A percentile compares a stretch with the other conserved stretches of the same genome.
phyloP scores from a whole-genome alignment of 208 protist genomes.

The Leishmania mexicana region DNA sequence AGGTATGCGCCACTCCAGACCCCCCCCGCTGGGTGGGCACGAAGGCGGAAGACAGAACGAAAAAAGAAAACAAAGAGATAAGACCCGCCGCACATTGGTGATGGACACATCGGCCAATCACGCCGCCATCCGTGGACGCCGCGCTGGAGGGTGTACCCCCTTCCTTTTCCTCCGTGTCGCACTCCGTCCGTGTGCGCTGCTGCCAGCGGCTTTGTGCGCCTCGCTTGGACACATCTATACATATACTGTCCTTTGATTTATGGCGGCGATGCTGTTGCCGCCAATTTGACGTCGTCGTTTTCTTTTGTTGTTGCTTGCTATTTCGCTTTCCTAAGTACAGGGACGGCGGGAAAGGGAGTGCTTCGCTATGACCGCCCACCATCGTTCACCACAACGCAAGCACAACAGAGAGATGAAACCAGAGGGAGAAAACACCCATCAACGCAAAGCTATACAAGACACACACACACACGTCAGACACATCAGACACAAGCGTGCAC shows the following conservation, averaged over 20 bases:
- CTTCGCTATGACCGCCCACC: background rate
- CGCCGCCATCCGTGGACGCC: background rate
- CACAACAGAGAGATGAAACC: background rate
- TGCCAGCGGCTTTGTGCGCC: background rate
- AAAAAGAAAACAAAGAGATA: slow-evolving; percentile 3
- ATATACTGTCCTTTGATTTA: background rate
- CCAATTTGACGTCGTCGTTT: background rate
- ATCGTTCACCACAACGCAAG: background rate
- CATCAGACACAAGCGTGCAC: background rate
- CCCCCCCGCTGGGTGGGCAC: background rate
- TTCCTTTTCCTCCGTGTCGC: background rate
- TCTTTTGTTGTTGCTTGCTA: background rate
- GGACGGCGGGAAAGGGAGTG: too few species aligned
- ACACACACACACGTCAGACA: background rate
- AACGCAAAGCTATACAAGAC: background rate
- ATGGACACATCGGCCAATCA: background rate
- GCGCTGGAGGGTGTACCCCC: background rate
- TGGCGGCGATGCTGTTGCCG: background rate
- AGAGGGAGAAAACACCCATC: background rate
- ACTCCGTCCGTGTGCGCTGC: background rate
- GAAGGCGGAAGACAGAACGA: background rate
- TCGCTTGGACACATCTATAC: background rate
- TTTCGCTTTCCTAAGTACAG: background rate
- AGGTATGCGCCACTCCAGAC: background rate
- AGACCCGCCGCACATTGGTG: background rate